Conservation (phyloP, 768 basidiomycete species). For the Suillus fuscotomentosus region DNA sequence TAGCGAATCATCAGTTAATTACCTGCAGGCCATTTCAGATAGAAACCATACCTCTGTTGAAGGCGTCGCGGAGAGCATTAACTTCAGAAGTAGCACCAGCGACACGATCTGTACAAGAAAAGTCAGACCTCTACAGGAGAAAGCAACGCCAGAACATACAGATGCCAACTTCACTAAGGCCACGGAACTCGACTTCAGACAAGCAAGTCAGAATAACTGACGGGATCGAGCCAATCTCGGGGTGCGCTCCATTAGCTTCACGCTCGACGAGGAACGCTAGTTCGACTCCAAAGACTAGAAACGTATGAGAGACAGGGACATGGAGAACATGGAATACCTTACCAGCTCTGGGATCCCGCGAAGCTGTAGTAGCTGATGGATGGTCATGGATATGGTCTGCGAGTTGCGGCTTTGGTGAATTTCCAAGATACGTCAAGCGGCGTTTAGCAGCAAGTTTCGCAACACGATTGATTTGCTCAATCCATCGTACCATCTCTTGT, state of each 20-base stretch:
- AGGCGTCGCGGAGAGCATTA: conserved; percentile 65
- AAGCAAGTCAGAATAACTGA: conserved; percentile 64
- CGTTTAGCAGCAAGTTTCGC: conserved; percentile 75
- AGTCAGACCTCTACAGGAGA: not conserved
- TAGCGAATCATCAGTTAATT: conserved; percentile 14
- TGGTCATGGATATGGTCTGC: conserved; percentile 72
- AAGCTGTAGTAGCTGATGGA: conserved; percentile 43
- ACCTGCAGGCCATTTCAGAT: not conserved
- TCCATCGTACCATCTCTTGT: conserved; percentile 75
- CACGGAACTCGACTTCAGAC: conserved; percentile 69
- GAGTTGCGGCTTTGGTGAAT: conserved; percentile 68
- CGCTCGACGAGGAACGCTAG: conserved; percentile 66
- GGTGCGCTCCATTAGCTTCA: conserved; percentile 50
- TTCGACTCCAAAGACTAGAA: conserved; percentile 73
- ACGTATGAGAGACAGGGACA: conserved; percentile 9
- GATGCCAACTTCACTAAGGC: conserved; percentile 79
- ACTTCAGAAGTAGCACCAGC: conserved; percentile 75
- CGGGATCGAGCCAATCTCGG: conserved; percentile 61
- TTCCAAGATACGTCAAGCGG: conserved; percentile 77
- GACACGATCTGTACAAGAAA: conserved; percentile 61
- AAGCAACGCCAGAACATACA: conserved; percentile 48
- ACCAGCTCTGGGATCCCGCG: conserved; percentile 78
- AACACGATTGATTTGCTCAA: conserved; percentile 68
- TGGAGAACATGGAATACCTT: conserved; percentile 22
- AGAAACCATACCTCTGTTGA: conserved; percentile 58